Evolutionary conservation across 2,329 filamentous ascomycete species (phyloP).

Genomic region (Neofusicoccum sp.): DNA sequence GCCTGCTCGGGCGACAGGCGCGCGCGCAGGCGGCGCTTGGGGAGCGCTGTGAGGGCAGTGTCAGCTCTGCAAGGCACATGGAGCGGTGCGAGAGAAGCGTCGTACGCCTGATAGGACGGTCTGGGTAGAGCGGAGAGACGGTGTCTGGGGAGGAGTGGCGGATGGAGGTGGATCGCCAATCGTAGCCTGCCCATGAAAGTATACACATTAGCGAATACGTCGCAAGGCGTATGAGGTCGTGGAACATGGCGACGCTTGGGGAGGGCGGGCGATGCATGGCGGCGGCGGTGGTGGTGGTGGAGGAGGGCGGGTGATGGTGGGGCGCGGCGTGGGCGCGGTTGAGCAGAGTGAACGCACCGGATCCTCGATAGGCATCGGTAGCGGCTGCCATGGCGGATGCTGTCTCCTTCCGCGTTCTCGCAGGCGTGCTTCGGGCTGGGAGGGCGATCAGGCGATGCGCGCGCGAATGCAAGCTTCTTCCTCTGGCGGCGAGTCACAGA

Average conservation of each 20-base stretch:
- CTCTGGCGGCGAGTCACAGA: background rate
- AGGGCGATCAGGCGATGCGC: conserved; percentile 7
- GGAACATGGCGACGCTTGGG: conserved; percentile 34
- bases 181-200: conserved; percentile 35
- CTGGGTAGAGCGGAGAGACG: conserved; percentile 76
- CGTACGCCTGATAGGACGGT: conserved; percentile 73
- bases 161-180: conserved; percentile 37
- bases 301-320: conserved; percentile 13
- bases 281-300: conserved; percentile 25
- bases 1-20: conserved; percentile 82
- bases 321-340: conserved; percentile 21
- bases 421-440: too few relatives aligned
- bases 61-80: conserved; percentile 8
- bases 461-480: conserved; percentile 13
- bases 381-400: conserved; percentile 37
- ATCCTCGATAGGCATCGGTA: conserved; percentile 28
- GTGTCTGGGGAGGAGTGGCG: conserved; percentile 58
- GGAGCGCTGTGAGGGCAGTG: conserved; percentile 59
- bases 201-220: conserved; percentile 19
- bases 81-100: conserved; percentile 13
- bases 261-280: conserved; percentile 22
- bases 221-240: conserved; percentile 21
- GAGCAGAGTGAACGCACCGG: conserved; percentile 34
- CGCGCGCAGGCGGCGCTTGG: conserved; percentile 83
- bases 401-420: conserved; percentile 4